phyloP scores from a whole-genome alignment of 345 rosid genomes.

The Salix viminalis region DNA sequence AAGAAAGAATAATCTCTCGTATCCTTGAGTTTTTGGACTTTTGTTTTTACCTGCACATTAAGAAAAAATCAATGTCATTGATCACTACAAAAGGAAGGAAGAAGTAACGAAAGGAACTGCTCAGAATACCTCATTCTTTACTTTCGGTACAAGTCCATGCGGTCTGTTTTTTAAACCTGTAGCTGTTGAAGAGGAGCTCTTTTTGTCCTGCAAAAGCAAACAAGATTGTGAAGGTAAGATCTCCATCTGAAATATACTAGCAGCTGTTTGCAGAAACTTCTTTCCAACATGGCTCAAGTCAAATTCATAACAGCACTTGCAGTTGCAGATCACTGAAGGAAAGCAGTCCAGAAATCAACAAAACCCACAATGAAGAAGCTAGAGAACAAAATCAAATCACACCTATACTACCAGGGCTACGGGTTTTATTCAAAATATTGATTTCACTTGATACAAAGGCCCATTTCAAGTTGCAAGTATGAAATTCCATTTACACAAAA shows the following conservation, averaged over 20 bases:
- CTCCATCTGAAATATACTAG: neutral
- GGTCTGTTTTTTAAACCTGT: constrained; percentile 38
- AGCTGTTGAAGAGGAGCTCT: constrained; percentile 36
- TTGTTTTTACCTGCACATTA: constrained; percentile 43
- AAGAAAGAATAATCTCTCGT: constrained; percentile 91
- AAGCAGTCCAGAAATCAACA: neutral
- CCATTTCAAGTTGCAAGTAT: neutral
- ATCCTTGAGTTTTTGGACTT: constrained; percentile 66
- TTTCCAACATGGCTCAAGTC: neutral
- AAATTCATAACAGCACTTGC: neutral
- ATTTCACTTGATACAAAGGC: neutral
- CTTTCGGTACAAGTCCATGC: constrained; percentile 29
- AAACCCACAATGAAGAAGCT: neutral
- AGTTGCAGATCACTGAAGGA: neutral
- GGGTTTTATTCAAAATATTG: neutral
- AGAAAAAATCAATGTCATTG: neutral
- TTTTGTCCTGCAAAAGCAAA: constrained; percentile 47
- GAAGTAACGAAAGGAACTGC: neutral
- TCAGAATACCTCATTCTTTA: constrained; percentile 41
- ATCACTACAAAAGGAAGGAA: neutral
- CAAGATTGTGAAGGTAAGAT: constrained; percentile 4
- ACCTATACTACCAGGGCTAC: neutral
- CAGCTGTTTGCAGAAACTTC: neutral
- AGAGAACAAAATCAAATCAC: neutral
- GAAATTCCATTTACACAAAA: neutral